Conservation (phyloP, 441 rosid genomes). For the Aleurites moluccanus region DNA sequence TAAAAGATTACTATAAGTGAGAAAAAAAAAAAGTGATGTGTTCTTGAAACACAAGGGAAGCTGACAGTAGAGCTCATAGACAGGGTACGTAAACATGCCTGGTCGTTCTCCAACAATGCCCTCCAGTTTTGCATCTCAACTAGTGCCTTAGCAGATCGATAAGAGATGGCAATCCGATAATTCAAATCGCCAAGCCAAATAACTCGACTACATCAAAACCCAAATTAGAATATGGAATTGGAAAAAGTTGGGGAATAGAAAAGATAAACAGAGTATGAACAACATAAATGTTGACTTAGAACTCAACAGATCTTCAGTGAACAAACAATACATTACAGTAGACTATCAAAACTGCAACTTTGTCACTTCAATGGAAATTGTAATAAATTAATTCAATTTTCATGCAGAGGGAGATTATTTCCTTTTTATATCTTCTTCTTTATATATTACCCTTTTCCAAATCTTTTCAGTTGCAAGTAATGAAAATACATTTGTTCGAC, state of each 20-base stretch:
- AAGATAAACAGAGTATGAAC: not conserved
- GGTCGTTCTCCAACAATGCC: conserved; percentile 89
- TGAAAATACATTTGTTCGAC: not conserved
- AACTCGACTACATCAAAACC: conserved; percentile 57
- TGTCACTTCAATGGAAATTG: not conserved
- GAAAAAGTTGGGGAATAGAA: not conserved
- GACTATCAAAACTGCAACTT: not conserved
- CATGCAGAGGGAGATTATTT: not conserved
- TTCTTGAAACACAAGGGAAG: conserved; percentile 8
- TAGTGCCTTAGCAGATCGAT: conserved; percentile 97
- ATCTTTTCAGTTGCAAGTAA: not conserved
- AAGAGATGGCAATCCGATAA: conserved; percentile 85
- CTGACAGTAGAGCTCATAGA: conserved; percentile 3
- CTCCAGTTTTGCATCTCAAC: conserved; percentile 99
- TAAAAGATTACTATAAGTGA: not conserved
- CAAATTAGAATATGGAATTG: conserved; percentile 14
- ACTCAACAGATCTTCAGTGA: not conserved
- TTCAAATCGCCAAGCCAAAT: conserved; percentile 98
- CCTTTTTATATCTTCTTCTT: not conserved
- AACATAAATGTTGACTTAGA: not conserved
- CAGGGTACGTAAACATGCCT: conserved; percentile 45
- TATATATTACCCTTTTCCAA: not conserved
- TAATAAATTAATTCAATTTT: not conserved
- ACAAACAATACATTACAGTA: not conserved
- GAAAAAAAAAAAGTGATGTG: not conserved